Evolutionary conservation across 495 filamentous ascomycete species (phyloP), one percentile per base, ranked within the genome.

Genomic region (Xylaria cubensis): DNA sequence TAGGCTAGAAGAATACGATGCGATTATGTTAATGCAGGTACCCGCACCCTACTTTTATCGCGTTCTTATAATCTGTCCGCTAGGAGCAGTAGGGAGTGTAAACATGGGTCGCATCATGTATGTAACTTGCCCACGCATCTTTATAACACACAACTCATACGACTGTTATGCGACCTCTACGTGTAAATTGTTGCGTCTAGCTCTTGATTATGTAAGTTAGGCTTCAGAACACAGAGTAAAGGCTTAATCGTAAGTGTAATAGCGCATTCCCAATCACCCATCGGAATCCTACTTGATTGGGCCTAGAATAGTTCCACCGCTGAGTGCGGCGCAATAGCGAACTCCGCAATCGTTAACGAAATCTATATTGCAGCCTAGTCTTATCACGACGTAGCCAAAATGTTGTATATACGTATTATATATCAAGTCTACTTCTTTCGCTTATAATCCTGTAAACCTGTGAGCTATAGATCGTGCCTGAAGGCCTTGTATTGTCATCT

Each of bases 401-500:
- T 0, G 21, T 51, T 24, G n/a, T 51, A 10, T 51, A 36, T 8
- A 8, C 8, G 6, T 39, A 8, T 39, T 39, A 39, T 39, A 39
- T 39, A 29, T 29, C n/a, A 51, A 7, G 21, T 51, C 5, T 48
- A 19, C 44, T 19, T 48, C 1, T 48, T 0, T 19, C 1, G 5
- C 17, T 48, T n/a, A 48, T 48, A 48, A 48, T 48, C 6, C 46
- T 19, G 6, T 12, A 56, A 12, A 26, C 9, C 9, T 56, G 26
- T 56, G 21, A 29, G 21, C 26, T 56, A 56, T 26, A 29, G 53
- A 29, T 17, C 9, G 53, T 21, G 10, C 53, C 53, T 29, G 53
- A 32, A 26, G 36, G 36, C 5, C 6, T 39, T 56, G 26, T 32
- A 29, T 21, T 65, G 70, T 42, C 29, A 73, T 69, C 59, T 75